Evolutionary conservation across 805 yeast genomes (phyloP).

Genomic region (Starmerella khaoyaiensis): DNA sequence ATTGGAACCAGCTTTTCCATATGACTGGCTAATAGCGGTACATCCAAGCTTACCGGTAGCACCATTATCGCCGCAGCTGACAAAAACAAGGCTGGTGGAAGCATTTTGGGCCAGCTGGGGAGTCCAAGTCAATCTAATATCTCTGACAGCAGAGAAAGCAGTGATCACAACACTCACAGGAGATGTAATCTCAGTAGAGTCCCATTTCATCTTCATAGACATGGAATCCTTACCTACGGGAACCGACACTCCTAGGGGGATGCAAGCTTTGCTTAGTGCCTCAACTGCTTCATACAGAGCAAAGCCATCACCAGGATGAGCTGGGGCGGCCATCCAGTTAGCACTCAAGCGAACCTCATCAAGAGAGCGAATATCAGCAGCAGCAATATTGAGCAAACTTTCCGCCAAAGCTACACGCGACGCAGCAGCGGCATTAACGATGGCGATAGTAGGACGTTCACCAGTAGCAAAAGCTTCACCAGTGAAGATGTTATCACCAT

Average conservation of each 20-base stretch:
- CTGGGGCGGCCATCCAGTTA: slow-evolving; percentile 98
- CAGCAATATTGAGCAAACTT: slow-evolving; percentile 72
- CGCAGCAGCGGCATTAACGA: slow-evolving; percentile 77
- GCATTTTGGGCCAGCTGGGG: slow-evolving; percentile 55
- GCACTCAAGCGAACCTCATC: slow-evolving; percentile 79
- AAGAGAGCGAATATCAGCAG: slow-evolving; percentile 72
- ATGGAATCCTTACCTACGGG: slow-evolving; percentile 99
- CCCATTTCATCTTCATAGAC: slow-evolving; percentile 99
- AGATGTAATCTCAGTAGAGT: slow-evolving; percentile 71
- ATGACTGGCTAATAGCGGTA: slow-evolving; percentile 89
- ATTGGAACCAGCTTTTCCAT: slow-evolving; percentile 67
- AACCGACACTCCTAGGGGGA: slow-evolving; percentile 76
- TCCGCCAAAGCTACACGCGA: slow-evolving; percentile 96
- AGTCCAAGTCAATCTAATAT: slow-evolving; percentile 90
- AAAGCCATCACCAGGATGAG: slow-evolving; percentile 89
- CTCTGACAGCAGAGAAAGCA: slow-evolving; percentile 75
- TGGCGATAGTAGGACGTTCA: slow-evolving; percentile 82
- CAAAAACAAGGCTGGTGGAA: slow-evolving; percentile 64
- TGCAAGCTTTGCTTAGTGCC: slow-evolving; percentile 93
- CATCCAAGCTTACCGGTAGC: slow-evolving; percentile 59
- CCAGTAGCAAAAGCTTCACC: slow-evolving; percentile 99
- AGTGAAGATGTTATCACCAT: slow-evolving; percentile 63
- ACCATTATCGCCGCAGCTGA: slow-evolving; percentile 38
- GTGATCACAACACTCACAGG: slow-evolving; percentile 86
- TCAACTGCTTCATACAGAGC: slow-evolving; percentile 92